Percentiles rank a stretch among this genome's conserved stretches.
Evolutionary conservation across 805 yeast species (phyloP).

Genomic region (Wickerhamomyces canadensis): DNA sequence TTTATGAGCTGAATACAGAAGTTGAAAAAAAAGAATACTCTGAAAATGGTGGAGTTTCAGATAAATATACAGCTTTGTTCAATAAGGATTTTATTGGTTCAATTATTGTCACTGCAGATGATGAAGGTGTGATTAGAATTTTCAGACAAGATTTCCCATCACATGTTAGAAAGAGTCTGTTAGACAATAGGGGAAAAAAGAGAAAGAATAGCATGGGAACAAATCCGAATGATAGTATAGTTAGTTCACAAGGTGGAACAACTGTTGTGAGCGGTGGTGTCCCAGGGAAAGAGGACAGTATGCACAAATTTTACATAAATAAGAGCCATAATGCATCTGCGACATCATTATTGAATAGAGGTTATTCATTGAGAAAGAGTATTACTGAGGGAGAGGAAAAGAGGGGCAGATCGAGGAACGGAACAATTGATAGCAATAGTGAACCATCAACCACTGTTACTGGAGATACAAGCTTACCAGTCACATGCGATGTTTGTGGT

Average conservation of each 20-base stretch:
- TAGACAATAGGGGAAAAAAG: constrained; percentile 17
- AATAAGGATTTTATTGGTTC: constrained; percentile 30
- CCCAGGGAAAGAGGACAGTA: not conserved
- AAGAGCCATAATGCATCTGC: constrained; percentile 14
- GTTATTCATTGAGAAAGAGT: constrained; percentile 7
- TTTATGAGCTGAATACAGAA: constrained; percentile 52
- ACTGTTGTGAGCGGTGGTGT: not conserved
- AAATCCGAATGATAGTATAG: not conserved
- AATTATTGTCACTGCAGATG: constrained; percentile 74
- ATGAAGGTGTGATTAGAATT: constrained; percentile 64
- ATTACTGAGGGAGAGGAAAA: not conserved
- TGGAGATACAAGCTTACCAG: not conserved
- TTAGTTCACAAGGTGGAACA: not conserved
- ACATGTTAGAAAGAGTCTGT: constrained; percentile 31
- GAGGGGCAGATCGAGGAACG: constrained; percentile 14
- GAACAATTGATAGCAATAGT: constrained; percentile 9
- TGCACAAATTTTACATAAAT: constrained; percentile 4
- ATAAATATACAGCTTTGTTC: constrained; percentile 13
- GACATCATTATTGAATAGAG: constrained; percentile 14
- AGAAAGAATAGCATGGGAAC: not conserved
- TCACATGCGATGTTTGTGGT: constrained; percentile 20
- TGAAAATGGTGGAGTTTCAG: not conserved
- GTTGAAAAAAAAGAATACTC: constrained; percentile 16
- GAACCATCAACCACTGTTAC: not conserved
- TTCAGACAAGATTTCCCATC: constrained; percentile 76